Evolutionary conservation across 257 asterid species (phyloP).

Genomic region (Verbascum thapsus): DNA sequence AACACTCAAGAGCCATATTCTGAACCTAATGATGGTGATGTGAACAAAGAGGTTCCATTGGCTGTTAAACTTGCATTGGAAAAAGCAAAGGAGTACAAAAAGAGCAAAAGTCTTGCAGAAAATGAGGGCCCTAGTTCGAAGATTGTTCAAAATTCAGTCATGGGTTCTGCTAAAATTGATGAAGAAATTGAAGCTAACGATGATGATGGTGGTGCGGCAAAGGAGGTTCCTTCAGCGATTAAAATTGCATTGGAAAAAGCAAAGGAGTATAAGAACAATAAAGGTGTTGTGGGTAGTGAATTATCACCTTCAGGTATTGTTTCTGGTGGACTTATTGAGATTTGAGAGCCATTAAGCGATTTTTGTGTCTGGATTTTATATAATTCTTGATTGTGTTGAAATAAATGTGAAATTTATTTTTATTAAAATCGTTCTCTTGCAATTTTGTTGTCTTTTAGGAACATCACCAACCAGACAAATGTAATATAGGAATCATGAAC

Average conservation of each 20-base stretch:
- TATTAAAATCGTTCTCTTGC: background rate
- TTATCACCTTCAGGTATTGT: constrained; percentile 46
- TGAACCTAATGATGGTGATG: constrained; percentile 27
- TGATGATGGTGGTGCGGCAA: constrained; percentile 29
- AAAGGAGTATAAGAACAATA: constrained; percentile 55
- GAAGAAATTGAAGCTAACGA: constrained; percentile 14
- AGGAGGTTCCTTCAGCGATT: constrained; percentile 44
- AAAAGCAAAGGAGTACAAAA: constrained; percentile 51
- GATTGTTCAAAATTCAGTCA: constrained; percentile 22
- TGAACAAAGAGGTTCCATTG: constrained; percentile 41
- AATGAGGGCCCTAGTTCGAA: constrained; percentile 28
- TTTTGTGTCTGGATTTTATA: background rate
- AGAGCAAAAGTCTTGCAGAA: constrained; percentile 30
- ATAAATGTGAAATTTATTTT: no score
- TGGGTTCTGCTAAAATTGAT: constrained; percentile 25
- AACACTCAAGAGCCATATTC: constrained; percentile 29
- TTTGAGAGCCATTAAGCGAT: background rate
- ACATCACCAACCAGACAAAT: constrained; percentile 1
- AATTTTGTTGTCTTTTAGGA: background rate
- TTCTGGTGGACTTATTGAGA: background rate
- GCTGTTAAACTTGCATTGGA: constrained; percentile 53
- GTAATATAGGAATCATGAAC: background rate
- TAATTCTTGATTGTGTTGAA: background rate
- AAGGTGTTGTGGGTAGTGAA: constrained; percentile 32
- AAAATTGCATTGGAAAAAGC: constrained; percentile 59